Percentiles rank a stretch among this genome's conserved stretches.
phyloP scores from a whole-genome alignment of 73 alveolate species.

The Tetrahymena malaccensis region DNA sequence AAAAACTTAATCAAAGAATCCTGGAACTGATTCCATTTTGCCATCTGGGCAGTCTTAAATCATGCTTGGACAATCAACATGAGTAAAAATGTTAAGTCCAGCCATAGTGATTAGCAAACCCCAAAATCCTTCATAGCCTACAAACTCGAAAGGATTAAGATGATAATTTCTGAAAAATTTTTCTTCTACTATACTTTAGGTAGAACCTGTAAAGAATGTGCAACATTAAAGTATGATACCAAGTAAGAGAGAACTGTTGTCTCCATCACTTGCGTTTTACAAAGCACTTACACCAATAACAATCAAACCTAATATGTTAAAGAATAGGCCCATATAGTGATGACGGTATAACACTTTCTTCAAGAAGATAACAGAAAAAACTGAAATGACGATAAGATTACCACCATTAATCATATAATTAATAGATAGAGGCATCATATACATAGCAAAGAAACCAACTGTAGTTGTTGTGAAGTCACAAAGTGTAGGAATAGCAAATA shows the following conservation, averaged over 20 bases:
- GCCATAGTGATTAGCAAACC: constrained; percentile 53
- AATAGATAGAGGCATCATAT: constrained; percentile 69
- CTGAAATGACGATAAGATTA: constrained; percentile 70
- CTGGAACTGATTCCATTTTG: constrained; percentile 22
- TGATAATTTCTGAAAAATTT: constrained; percentile 58
- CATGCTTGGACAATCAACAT: constrained; percentile 45
- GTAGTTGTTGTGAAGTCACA: constrained; percentile 76
- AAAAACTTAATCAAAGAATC: constrained; percentile 53
- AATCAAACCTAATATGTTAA: constrained; percentile 60
- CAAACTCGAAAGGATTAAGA: constrained; percentile 78
- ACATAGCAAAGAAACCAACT: constrained; percentile 72
- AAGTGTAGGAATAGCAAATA: constrained; percentile 62
- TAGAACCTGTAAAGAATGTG: constrained; percentile 54
- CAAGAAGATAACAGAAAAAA: constrained; percentile 59
- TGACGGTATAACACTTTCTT: constrained; percentile 59
- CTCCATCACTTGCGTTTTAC: constrained; percentile 6
- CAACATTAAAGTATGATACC: neutral
- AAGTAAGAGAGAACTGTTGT: neutral
- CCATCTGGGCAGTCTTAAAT: constrained; percentile 10
- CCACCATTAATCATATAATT: constrained; percentile 91
- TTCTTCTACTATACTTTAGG: constrained; percentile 74
- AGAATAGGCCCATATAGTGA: constrained; percentile 57
- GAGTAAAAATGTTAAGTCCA: constrained; percentile 56
- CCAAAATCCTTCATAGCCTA: constrained; percentile 93
- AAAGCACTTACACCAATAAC: constrained; percentile 64